Conservation (phyloP, 2,329 filamentous ascomycete species). For the Epichloe gansuensis region DNA sequence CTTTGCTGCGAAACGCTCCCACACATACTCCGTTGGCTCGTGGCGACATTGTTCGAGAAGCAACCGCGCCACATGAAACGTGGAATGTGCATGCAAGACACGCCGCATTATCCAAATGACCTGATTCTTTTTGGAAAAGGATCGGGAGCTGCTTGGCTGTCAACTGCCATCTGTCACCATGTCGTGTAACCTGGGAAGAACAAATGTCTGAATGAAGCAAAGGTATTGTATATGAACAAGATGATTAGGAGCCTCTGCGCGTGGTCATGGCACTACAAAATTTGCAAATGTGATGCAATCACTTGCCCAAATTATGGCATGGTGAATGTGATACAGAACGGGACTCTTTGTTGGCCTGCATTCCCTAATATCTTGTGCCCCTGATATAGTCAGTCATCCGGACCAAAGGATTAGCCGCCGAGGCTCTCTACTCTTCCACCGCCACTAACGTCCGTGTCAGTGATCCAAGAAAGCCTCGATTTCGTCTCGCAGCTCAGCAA, state of each 20-base stretch:
- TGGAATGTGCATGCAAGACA: neutral
- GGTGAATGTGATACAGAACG: too few species aligned
- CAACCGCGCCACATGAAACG: neutral
- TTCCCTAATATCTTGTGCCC: too few species aligned
- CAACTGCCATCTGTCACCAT: neutral
- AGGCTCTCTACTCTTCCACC: neutral
- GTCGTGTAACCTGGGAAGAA: too few species aligned
- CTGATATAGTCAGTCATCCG: too few species aligned
- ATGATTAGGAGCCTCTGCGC: too few species aligned
- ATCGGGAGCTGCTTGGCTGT: neutral
- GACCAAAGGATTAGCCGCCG: too few species aligned
- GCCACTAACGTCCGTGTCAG: neutral
- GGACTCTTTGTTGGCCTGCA: too few species aligned
- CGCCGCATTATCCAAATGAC: neutral
- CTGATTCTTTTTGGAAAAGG: neutral
- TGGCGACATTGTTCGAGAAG: neutral
- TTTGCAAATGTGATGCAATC: too few species aligned
- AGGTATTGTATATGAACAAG: too few species aligned
- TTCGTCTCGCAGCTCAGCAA: conserved; percentile 20
- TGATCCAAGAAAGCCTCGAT: conserved; percentile 21
- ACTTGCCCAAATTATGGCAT: too few species aligned
- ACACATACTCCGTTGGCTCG: neutral
- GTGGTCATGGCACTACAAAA: too few species aligned
- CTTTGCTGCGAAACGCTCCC: neutral
- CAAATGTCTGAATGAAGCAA: too few species aligned